phyloP scores from a whole-genome alignment of 805 yeast species.

The Hanseniaspora jakobsenii region DNA sequence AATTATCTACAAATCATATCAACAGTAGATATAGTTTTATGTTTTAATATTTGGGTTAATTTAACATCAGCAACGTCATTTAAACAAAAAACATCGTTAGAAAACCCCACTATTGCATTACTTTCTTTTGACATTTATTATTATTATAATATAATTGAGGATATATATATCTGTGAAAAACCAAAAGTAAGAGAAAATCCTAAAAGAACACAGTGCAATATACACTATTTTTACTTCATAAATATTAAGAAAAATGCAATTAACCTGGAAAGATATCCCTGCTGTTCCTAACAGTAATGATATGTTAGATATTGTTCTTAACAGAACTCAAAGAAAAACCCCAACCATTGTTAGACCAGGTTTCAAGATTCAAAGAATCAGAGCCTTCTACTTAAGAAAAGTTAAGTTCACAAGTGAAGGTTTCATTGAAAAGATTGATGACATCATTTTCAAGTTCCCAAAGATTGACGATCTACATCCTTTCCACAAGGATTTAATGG shows the following conservation, averaged over 20 bases:
- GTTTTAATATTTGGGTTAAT: too few relatives aligned
- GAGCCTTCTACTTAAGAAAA: slow-evolving; percentile 96
- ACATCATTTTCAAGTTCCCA: slow-evolving; percentile 79
- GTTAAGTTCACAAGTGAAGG: slow-evolving; percentile 96
- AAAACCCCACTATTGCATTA: too few relatives aligned
- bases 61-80: too few relatives aligned
- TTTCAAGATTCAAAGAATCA: slow-evolving; percentile 86
- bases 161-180: too few relatives aligned
- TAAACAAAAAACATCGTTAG: too few relatives aligned
- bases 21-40: too few relatives aligned
- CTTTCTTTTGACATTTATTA: too few relatives aligned
- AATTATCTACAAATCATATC: too few relatives aligned
- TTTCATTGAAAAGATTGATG: slow-evolving; percentile 82
- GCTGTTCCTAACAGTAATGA: slow-evolving; percentile 87
- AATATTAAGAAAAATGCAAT: slow-evolving; percentile 58
- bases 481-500: slow-evolving; percentile 95
- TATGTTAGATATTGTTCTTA: slow-evolving; percentile 88
- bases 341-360: slow-evolving; percentile 98
- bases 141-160: too few relatives aligned
- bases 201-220: background rate
- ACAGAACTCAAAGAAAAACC: slow-evolving; percentile 96
- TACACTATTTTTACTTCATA: background rate
- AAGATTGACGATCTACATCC: slow-evolving; percentile 96
- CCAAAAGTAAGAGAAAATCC: too few relatives aligned
- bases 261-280: slow-evolving; percentile 97